A percentile compares a stretch with the other conserved stretches of the same genome.
Conservation (phyloP, 2,329 filamentous ascomycete species). For the Fusarium tanahbumbuense region DNA sequence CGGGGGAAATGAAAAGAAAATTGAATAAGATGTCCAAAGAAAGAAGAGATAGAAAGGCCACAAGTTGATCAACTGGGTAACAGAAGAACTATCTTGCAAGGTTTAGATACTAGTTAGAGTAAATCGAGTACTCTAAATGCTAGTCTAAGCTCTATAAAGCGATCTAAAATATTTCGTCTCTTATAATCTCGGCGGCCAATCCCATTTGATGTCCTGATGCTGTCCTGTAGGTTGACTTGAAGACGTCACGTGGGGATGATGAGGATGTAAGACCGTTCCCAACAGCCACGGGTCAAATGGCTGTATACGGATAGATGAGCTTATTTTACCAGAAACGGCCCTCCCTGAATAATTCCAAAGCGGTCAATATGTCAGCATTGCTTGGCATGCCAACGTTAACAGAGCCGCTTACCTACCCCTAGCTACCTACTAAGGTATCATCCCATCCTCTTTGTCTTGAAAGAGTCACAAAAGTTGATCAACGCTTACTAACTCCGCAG, state of each 20-base stretch:
- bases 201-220: not conserved
- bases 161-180: not conserved
- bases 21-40: too few species aligned
- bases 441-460: not conserved
- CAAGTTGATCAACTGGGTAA: not conserved
- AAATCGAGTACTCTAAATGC: not conserved
- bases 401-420: constrained; percentile 3
- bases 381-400: not conserved
- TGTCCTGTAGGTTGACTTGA: not conserved
- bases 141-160: not conserved
- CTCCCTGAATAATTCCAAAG: not conserved
- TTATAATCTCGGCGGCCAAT: not conserved
- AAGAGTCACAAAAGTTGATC: constrained; percentile 5
- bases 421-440: not conserved
- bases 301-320: not conserved
- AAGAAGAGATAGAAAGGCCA: not conserved
- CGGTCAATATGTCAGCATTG: not conserved
- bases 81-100: not conserved
- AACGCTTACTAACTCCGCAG: constrained; percentile 32
- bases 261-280: not conserved
- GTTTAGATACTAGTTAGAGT: not conserved
- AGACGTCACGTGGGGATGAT: not conserved
- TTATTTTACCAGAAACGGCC: not conserved
- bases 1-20: not conserved
- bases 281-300: not conserved